These are phyloP conservation scores for Tylopilus sp. DNA, from an alignment of 768 basidiomycete species.

Conservation along the genomic window DNA sequence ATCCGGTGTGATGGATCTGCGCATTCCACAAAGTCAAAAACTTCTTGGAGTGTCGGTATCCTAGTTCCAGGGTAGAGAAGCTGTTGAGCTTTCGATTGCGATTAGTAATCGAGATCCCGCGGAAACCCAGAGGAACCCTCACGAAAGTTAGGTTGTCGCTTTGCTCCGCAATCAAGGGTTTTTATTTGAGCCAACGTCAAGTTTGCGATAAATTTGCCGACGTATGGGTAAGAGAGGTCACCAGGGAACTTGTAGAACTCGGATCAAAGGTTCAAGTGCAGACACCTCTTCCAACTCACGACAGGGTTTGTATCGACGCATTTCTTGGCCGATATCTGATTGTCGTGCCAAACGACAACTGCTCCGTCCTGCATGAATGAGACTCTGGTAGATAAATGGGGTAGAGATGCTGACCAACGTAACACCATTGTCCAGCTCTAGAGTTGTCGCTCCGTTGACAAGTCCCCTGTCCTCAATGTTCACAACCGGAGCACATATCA, in stretches of 20 bases:
- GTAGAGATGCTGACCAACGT: conserved; percentile 47
- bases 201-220: conserved; percentile 74
- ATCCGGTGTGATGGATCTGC: conserved; percentile 62
- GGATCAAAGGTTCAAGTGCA: not conserved
- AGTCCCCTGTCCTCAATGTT: conserved; percentile 50
- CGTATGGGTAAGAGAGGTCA: conserved; percentile 69
- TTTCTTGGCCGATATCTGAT: conserved; percentile 57
- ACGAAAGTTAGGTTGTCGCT: conserved; percentile 58
- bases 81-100: conserved; percentile 47
- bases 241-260: conserved; percentile 39
- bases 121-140: conserved; percentile 24
- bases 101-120: not conserved
- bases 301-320: conserved; percentile 66
- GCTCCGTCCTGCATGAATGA: conserved; percentile 56
- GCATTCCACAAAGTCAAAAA: conserved; percentile 75
- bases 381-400: not conserved
- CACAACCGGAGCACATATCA: conserved; percentile 7
- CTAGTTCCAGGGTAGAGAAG: conserved; percentile 63
- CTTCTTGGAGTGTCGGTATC: conserved; percentile 69
- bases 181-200: conserved; percentile 76
- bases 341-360: conserved; percentile 81
- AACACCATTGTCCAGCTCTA: conserved; percentile 78
- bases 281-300: conserved; percentile 35
- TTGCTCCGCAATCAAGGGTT: conserved; percentile 78
- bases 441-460: conserved; percentile 69